Evolutionary conservation across 2,329 filamentous ascomycete genomes (phyloP).

Genomic region (Nakataea oryzae): DNA sequence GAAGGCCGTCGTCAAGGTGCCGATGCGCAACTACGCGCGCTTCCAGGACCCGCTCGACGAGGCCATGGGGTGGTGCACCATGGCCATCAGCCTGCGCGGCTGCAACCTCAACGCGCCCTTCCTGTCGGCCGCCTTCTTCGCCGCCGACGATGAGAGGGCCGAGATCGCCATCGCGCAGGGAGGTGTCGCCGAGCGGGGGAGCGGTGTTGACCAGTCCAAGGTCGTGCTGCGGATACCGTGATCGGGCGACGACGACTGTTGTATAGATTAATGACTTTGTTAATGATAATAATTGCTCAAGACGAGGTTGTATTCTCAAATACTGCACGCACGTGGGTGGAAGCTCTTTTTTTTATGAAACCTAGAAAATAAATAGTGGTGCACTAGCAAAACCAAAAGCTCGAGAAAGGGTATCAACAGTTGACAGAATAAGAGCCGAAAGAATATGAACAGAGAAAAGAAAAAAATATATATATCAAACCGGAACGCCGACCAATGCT

Average conservation of each 20-base stretch:
- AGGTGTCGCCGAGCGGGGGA: neutral
- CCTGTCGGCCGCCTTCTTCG: neutral
- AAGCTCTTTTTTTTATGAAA: too few species aligned
- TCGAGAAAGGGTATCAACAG: neutral
- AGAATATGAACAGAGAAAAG: too few species aligned
- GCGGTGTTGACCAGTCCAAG: neutral
- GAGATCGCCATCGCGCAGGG: neutral
- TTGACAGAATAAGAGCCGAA: too few species aligned
- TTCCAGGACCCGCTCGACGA: neutral
- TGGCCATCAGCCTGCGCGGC: neutral
- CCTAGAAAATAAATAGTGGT: too few species aligned
- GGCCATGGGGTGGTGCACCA: neutral
- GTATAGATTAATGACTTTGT: neutral
- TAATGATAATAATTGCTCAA: neutral
- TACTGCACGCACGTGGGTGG: too few species aligned
- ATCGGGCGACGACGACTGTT: neutral
- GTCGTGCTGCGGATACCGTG: neutral
- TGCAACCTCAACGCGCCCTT: neutral
- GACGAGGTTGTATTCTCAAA: too few species aligned
- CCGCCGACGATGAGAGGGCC: conserved; percentile 4
- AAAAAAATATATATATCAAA: too few species aligned
- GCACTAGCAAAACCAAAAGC: too few species aligned
- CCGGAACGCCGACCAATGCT: too few species aligned
- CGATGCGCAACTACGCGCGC: neutral
- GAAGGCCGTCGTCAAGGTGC: neutral